Evolutionary conservation across 2,329 filamentous ascomycete genomes (phyloP), one percentile per base, ranked within the genome.

Genomic region (Elsinoe ampelina): DNA sequence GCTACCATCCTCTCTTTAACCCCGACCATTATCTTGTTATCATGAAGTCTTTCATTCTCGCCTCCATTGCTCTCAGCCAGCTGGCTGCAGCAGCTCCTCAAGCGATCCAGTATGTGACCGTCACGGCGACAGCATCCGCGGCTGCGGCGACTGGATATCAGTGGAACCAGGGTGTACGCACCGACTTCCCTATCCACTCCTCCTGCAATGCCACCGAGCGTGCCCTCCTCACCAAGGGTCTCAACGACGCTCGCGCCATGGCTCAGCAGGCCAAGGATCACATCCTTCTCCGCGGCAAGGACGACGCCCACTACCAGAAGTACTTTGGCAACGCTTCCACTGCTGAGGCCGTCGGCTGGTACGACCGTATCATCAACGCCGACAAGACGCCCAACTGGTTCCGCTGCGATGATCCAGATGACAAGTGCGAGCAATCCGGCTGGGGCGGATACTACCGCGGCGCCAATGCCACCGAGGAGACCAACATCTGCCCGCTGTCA

Each of bases 361-460:
- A 77, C 61, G 79, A 84, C 55, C 77, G 80, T 58, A 72, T 87
- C 32, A 72, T 80, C 62, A 75, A 75, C 42, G 81, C 76, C 1
- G 77, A 86, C 68, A 80, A 80, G 64, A 71, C 71, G 0, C 75
- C 72, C 22, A 73, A 84, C 45, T 65, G 82, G 15, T 86, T 87
- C 73, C 80, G 84, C 17, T 87, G 85, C 62, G 85, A 88, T 59
- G 80, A 87, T 61, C 77, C 80, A 0, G 85, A 87, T 62, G 71
- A 75, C 17, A 87, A 87, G 71, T 87, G 84, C 51, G 43, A 54
- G 1, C 58, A 58, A 34, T 38, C 54, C 45, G 82, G 73, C 54
- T 87, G 79, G 78, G 84, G 75, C 45, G 84, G 84, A 34, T 84
- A 87, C 72, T 85, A 80, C 80, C 80, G 85, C 56, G 84, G 84